phyloP scores from a whole-genome alignment of 371 early-diverging fungal species.

The Mycotypha africana region DNA sequence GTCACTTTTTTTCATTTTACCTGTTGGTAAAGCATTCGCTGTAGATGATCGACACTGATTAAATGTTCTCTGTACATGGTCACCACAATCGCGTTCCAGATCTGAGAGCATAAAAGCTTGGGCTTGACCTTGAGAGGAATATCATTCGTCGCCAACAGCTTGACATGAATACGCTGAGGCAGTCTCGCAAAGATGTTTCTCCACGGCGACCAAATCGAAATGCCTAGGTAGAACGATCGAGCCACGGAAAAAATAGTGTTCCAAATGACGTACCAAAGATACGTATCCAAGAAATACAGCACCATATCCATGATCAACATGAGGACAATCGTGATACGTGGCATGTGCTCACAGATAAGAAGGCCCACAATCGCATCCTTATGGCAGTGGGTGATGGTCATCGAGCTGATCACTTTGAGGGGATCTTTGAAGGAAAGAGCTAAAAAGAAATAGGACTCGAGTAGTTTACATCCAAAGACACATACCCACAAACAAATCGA shows the following conservation, averaged over 20 bases:
- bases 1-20: constrained; percentile 22
- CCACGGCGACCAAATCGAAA: constrained; percentile 86
- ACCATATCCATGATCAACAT: constrained; percentile 72
- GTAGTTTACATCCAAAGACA: constrained; percentile 71
- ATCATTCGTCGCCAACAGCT: constrained; percentile 64
- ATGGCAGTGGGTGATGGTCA: constrained; percentile 45
- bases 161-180: constrained; percentile 79
- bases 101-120: constrained; percentile 71
- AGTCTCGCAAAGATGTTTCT: constrained; percentile 78
- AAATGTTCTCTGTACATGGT: constrained; percentile 84
- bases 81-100: constrained; percentile 87
- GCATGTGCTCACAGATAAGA: constrained; percentile 57
- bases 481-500: constrained; percentile 73
- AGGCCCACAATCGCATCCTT: constrained; percentile 44
- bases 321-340: constrained; percentile 57
- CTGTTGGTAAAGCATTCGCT: constrained; percentile 73
- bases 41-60: constrained; percentile 70
- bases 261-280: constrained; percentile 88
- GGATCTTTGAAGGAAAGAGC: constrained; percentile 78
- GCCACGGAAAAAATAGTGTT: constrained; percentile 74
- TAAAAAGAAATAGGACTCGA: constrained; percentile 79
- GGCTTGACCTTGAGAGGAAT: constrained; percentile 66
- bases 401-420: constrained; percentile 55
- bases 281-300: constrained; percentile 84
- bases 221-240: constrained; percentile 72